These are phyloP conservation scores for Moniliophthora roreri DNA, from an alignment of 1,284 basidiomycete species.

Conservation along the genomic window DNA sequence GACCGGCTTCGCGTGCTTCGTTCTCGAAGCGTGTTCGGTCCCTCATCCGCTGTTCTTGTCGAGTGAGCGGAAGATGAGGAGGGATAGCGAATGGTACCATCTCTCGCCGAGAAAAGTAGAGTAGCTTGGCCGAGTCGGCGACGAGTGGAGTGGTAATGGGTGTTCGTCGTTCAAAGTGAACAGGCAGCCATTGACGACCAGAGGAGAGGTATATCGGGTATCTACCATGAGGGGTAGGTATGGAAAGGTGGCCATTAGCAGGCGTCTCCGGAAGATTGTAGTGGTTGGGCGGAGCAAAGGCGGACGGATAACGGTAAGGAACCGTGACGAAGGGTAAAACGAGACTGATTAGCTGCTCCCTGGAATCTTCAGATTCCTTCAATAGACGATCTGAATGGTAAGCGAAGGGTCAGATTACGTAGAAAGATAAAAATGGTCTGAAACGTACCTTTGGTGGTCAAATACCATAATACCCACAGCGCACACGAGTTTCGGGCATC, in stretches of 20 bases:
- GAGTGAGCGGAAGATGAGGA: constrained; percentile 43
- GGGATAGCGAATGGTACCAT: constrained; percentile 44
- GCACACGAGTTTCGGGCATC: constrained; percentile 48
- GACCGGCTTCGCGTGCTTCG: background rate
- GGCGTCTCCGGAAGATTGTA: constrained; percentile 48
- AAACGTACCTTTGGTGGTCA: constrained; percentile 44
- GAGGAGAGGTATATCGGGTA: constrained; percentile 56
- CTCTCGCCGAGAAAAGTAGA: constrained; percentile 63
- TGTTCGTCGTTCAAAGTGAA: constrained; percentile 42
- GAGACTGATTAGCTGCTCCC: constrained; percentile 45
- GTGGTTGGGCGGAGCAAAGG: constrained; percentile 61
- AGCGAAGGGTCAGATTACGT: background rate
- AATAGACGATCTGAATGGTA: constrained; percentile 43
- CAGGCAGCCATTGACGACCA: constrained; percentile 17
- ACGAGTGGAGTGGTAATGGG: constrained; percentile 47
- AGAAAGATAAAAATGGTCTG: background rate
- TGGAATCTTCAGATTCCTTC: constrained; percentile 35
- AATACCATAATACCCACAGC: constrained; percentile 67
- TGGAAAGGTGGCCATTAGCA: constrained; percentile 27
- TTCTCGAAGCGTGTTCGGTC: background rate
- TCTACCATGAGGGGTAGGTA: constrained; percentile 50
- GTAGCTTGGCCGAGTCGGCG: constrained; percentile 56
- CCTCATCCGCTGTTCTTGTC: constrained; percentile 36
- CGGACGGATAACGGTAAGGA: constrained; percentile 54
- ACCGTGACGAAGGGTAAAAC: constrained; percentile 60